Base-by-base conservation (phyloP, 306 rosid species). In the Citrullus mucosospermus region DNA sequence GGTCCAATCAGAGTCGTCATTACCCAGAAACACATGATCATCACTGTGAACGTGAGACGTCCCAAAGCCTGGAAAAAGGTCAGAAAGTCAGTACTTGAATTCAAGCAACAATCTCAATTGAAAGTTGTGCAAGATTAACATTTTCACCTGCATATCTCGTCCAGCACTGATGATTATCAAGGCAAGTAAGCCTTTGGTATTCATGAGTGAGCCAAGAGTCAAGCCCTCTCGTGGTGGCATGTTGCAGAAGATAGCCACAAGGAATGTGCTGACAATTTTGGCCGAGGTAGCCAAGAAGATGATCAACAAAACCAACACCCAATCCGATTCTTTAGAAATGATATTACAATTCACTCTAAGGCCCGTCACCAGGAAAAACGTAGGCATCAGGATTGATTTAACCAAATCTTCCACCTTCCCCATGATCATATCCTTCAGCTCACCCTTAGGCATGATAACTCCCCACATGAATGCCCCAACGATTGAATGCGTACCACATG, bases 381-480 rank as follows among this genome's bases (percentile, higher is more conserved):
- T 50, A 8, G 90, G 88, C 79, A 79, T 71, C 80, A 85, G 2
- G n/a, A 81, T 13, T 61, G 62, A 83, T 10, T 62, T 59, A 34
- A 87, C 88, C 44, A 83, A 83, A 50, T 66, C 76, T 66, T 81
- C 85, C 5, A 81, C 55, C 69, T 66, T 85, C 72, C 81, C 82
- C 59, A 82, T 50, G 8, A 87, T 51, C 51, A 65, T 1, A 14
- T 77, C 80, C 56, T 68, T 82, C n/a, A 85, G 67, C 70, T 78
- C 86, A 12, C 90, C 90, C 39, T 81, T 82, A 2, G 90, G 90
- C 85, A 87, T 43, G 50, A 87, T 81, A 17, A 78, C 86, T 5
- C 90, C 90, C 70, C 86, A 81, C 81, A 87, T 63, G 54, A 82
- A 83, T 2, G 88, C 85, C 30, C 88, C 90, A 0, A 83, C 73